A percentile compares a stretch with the other conserved stretches of the same genome.
Conservation (phyloP, 2,329 filamentous ascomycete species). For the Penicillium sp. region DNA sequence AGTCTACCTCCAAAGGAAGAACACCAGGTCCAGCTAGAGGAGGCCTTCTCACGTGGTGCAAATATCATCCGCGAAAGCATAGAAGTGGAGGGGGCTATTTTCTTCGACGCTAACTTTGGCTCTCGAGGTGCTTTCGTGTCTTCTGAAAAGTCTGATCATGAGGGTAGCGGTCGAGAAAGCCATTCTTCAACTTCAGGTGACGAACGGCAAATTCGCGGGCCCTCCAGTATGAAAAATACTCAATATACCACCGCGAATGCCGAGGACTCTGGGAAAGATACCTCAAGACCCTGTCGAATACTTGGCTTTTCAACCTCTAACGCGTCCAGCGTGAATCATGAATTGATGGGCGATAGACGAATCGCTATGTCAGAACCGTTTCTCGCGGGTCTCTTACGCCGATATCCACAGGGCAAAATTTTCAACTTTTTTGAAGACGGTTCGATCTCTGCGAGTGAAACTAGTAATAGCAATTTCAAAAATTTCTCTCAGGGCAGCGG, state of each 20-base stretch:
- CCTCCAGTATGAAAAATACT: too few relatives aligned
- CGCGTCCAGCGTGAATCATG: constrained; percentile 32
- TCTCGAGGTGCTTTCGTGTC: constrained; percentile 9
- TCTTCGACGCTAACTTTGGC: constrained; percentile 26
- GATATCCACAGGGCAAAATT: constrained; percentile 53
- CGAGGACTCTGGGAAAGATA: background rate
- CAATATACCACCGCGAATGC: background rate
- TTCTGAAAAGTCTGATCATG: constrained; percentile 2
- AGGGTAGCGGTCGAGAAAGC: constrained; percentile 11
- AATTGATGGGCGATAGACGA: constrained; percentile 10
- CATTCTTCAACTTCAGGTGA: constrained; percentile 17
- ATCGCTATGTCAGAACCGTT: constrained; percentile 44
- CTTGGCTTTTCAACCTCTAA: constrained; percentile 16
- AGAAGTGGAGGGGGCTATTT: constrained; percentile 41
- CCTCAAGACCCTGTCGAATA: constrained; percentile 12
- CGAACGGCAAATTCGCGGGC: too few relatives aligned
- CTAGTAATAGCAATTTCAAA: constrained; percentile 11
- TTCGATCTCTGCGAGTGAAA: constrained; percentile 32
- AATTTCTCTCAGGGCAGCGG: constrained; percentile 5
- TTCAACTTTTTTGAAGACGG: constrained; percentile 52
- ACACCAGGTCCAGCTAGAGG: background rate
- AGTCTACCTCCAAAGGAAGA: background rate
- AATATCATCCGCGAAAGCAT: constrained; percentile 47
- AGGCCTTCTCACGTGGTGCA: constrained; percentile 48
- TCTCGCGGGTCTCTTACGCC: constrained; percentile 47